Conservation (phyloP, 1,284 basidiomycete species). For the Fomitiporia mediterranea region DNA sequence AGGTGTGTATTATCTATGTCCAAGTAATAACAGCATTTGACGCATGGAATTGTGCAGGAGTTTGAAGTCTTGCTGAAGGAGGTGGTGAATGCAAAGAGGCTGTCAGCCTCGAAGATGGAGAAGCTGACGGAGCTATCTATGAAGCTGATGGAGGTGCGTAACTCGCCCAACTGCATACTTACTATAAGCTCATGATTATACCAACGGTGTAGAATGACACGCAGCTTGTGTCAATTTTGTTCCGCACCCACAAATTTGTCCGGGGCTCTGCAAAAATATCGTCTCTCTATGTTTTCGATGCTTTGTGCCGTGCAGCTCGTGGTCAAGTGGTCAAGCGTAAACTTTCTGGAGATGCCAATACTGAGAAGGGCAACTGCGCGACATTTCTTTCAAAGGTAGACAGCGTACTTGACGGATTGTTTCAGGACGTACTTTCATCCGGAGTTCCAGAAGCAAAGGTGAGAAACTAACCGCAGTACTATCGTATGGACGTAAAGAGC, state of each 20-base stretch:
- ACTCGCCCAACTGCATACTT: no score
- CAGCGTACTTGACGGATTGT: slow-evolving; percentile 77
- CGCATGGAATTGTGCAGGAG: slow-evolving; percentile 33
- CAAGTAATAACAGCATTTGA: no score
- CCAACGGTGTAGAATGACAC: slow-evolving; percentile 66
- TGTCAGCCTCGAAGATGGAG: slow-evolving; percentile 81
- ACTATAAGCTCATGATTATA: neutral
- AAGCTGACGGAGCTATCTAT: slow-evolving; percentile 69
- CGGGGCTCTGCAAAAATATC: slow-evolving; percentile 64
- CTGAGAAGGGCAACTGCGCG: slow-evolving; percentile 64
- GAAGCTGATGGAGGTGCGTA: slow-evolving; percentile 65
- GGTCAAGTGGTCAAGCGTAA: slow-evolving; percentile 61
- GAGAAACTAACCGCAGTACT: slow-evolving; percentile 34
- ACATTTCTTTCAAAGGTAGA: slow-evolving; percentile 85
- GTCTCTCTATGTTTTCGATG: slow-evolving; percentile 88
- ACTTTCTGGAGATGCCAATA: slow-evolving; percentile 49
- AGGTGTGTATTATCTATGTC: no score
- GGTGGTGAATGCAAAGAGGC: slow-evolving; percentile 72
- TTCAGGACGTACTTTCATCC: slow-evolving; percentile 70
- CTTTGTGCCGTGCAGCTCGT: slow-evolving; percentile 79
- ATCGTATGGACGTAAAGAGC: slow-evolving; percentile 14
- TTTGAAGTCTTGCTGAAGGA: slow-evolving; percentile 78
- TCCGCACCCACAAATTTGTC: slow-evolving; percentile 78
- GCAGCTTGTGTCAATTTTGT: slow-evolving; percentile 78
- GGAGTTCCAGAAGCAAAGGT: slow-evolving; percentile 76